Conservation (phyloP, 495 filamentous ascomycete species). For the Durotheca rogersii region DNA sequence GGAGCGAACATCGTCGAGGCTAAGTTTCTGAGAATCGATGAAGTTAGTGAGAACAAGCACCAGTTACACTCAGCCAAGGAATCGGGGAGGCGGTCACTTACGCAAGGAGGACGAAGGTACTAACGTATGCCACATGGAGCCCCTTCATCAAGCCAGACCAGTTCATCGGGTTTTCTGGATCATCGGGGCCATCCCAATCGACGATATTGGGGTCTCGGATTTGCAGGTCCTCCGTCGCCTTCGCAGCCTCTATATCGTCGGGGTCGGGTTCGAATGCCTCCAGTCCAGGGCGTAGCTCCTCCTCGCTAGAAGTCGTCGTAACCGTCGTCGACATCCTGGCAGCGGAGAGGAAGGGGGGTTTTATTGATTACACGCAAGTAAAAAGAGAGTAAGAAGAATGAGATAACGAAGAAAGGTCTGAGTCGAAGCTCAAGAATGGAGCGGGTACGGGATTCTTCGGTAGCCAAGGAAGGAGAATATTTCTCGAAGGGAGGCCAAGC, state of each 20-base stretch:
- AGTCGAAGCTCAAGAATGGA: too few species aligned
- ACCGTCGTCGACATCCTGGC: too few species aligned
- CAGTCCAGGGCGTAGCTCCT: neutral
- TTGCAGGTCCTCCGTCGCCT: neutral
- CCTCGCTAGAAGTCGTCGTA: constrained; percentile 3
- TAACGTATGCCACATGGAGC: constrained; percentile 37
- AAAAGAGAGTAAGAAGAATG: too few species aligned
- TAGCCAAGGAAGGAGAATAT: too few species aligned
- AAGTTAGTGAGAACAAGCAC: too few species aligned
- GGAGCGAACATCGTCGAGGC: constrained; percentile 36
- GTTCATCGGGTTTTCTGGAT: constrained; percentile 59
- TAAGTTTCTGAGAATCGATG: constrained; percentile 7
- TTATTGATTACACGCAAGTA: too few species aligned
- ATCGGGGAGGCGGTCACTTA: constrained; percentile 32
- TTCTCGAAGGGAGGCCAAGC: too few species aligned
- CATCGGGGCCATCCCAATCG: constrained; percentile 46
- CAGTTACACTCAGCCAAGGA: too few species aligned
- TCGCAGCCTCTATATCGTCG: constrained; percentile 7
- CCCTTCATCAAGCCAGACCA: constrained; percentile 35
- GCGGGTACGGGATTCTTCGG: too few species aligned
- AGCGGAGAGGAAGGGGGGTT: neutral
- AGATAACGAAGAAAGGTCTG: too few species aligned
- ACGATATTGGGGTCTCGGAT: constrained; percentile 18
- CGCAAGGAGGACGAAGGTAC: constrained; percentile 56
- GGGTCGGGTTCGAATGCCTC: neutral